Base-by-base conservation (phyloP, 345 rosid species). In the Melastoma malabathricum region DNA sequence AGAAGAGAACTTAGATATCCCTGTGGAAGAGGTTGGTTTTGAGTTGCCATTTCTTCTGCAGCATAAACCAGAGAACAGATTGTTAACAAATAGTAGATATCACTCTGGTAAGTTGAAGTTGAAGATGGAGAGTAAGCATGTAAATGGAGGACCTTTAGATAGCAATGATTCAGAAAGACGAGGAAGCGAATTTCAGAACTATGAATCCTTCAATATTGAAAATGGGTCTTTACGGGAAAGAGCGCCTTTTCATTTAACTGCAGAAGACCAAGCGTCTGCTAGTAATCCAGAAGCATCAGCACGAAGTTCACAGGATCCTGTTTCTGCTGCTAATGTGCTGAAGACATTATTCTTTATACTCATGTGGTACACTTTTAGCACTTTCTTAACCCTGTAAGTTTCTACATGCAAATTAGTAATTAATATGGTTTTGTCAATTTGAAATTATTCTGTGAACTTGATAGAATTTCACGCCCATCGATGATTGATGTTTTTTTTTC, bases 351-450 rank as follows among this genome's bases (percentile, higher is more conserved):
- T 88, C 76, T 76, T 93, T 61, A 85, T 93, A 60, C 94, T 93
- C 71, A 83, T 88, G 54, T 93, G 99, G 99, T 93, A 88, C 75
- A 83, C 90, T 44, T 93, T 84, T 78, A 93, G 99, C 83, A 93
- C 99, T 45, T 81, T 93, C 77, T 79, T 93, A 82, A 88, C 99
- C 34, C 59, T 93, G 99, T 93, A 75, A 88, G 99, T 81, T 62
- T 48, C 22, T 9, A 34, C 41, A 34, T 34, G 41, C 41, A 12
- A 34, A 34, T 8, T 34, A 34, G 12, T 6, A 10, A 8, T 9
- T 34, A 8, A 12, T 34, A 34, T 34, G 2, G 12, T 34, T 34
- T 34, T n/a, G 12, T 34, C 41, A 7, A 17, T 48, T 48, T 48
- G 19, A 18, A n/a, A 34, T 48, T 10, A 29, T 50, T 47, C 27